A percentile compares a stretch with the other conserved stretches of the same genome.
These are phyloP conservation scores for Fusarium euwallaceae DNA, from an alignment of 2,329 filamentous ascomycete species.

Conservation along the genomic window DNA sequence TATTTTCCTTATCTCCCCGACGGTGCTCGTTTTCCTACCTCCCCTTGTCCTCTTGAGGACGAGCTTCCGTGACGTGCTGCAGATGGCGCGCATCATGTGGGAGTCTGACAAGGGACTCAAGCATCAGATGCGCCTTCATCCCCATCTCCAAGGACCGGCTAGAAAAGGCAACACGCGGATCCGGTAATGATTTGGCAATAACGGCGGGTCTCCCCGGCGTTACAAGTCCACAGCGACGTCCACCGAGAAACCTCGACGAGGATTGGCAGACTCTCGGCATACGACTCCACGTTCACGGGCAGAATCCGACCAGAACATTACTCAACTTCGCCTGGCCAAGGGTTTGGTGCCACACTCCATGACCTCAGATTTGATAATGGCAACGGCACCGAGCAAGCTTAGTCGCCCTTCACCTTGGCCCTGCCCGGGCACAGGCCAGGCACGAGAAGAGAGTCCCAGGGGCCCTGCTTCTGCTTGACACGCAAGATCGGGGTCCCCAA, in stretches of 20 bases:
- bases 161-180: slow-evolving; percentile 45
- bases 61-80: slow-evolving; percentile 30
- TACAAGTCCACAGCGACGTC: slow-evolving; percentile 20
- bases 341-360: slow-evolving; percentile 11
- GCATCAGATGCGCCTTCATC: slow-evolving; percentile 8
- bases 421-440: slow-evolving; percentile 31
- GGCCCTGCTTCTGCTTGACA: slow-evolving; percentile 27
- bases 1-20: slow-evolving; percentile 38
- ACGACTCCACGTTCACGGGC: slow-evolving; percentile 2
- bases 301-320: slow-evolving; percentile 24
- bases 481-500: slow-evolving; percentile 40
- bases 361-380: slow-evolving; percentile 26
- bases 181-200: slow-evolving; percentile 39
- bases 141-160: slow-evolving; percentile 36
- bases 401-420: slow-evolving; percentile 28
- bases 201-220: slow-evolving; percentile 21
- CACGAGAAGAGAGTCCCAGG: slow-evolving; percentile 27
- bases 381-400: slow-evolving; percentile 4
- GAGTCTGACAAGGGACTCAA: slow-evolving; percentile 29
- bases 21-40: slow-evolving; percentile 10
- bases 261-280: background rate
- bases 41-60: slow-evolving; percentile 18
- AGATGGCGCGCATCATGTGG: slow-evolving; percentile 43
- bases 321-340: slow-evolving; percentile 17
- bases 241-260: slow-evolving; percentile 9